phyloP scores from a whole-genome alignment of 1,284 basidiomycete genomes.

The Ustilago xerochloae region DNA sequence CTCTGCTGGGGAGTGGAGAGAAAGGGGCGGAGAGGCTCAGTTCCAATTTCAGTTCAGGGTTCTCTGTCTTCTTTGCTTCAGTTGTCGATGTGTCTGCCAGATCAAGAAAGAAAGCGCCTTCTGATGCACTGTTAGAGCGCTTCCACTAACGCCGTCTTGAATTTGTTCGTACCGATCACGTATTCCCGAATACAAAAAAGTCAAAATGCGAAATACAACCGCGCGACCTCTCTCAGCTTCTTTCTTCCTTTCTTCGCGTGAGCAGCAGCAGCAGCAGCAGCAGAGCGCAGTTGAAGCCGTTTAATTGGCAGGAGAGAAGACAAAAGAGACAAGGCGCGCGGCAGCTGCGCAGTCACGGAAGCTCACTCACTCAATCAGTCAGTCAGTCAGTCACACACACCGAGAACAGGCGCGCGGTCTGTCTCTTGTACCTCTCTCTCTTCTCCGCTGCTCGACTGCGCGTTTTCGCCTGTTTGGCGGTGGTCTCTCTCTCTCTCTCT shows the following conservation, averaged over 20 bases:
- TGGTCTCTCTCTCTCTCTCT: neutral
- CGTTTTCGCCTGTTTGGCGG: neutral
- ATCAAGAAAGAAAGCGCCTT: neutral
- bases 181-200: constrained; percentile 3
- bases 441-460: neutral
- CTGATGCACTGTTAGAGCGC: constrained; percentile 2
- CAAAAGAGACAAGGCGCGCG: neutral
- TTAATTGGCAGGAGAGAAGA: constrained; percentile 4
- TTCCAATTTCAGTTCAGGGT: neutral
- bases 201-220: neutral
- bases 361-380: constrained; percentile 8
- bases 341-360: neutral
- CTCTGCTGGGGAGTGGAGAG: too few species aligned
- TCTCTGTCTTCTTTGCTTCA: neutral
- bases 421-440: neutral
- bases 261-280: neutral
- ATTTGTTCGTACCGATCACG: constrained; percentile 4
- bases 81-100: neutral
- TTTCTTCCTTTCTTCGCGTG: neutral
- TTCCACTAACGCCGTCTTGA: neutral
- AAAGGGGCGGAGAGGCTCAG: neutral
- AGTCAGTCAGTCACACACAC: neutral
- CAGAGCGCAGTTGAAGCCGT: neutral
- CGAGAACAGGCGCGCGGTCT: constrained; percentile 1
- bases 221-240: neutral